phyloP scores from a whole-genome alignment of 192 early-diverging fungal species.

The Mortierella antarctica region DNA sequence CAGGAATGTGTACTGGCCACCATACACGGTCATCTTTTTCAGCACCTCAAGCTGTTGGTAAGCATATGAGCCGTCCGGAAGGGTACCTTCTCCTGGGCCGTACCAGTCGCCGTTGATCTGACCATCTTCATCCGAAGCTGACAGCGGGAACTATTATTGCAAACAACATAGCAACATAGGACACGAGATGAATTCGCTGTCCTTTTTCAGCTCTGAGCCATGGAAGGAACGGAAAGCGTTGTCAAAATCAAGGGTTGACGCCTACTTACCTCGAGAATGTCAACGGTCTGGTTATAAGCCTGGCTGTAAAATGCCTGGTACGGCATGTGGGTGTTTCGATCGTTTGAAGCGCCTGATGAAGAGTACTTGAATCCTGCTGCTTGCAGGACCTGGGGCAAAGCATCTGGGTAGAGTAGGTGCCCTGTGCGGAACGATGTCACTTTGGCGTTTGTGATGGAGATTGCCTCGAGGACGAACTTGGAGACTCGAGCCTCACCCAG shows the following conservation, averaged over 20 bases:
- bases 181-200: too few relatives aligned
- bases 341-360: conserved; percentile 23
- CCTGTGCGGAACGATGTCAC: conserved; percentile 33
- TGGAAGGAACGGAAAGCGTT: too few relatives aligned
- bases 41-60: conserved; percentile 19
- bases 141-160: conserved; percentile 17
- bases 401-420: conserved; percentile 31
- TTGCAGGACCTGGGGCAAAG: conserved; percentile 17
- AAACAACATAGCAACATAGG: too few relatives aligned
- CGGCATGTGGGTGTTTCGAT: conserved; percentile 25
- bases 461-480: conserved; percentile 34
- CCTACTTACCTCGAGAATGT: conserved; percentile 13
- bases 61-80: conserved; percentile 21
- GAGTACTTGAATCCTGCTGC: conserved; percentile 25
- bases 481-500: conserved; percentile 29
- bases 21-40: conserved; percentile 34
- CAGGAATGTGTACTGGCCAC: conserved; percentile 36
- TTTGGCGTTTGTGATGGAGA: conserved; percentile 12
- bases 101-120: conserved; percentile 32
- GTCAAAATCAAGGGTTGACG: too few relatives aligned
- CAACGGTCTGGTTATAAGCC: conserved; percentile 20
- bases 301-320: conserved; percentile 31
- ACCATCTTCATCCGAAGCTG: conserved; percentile 36
- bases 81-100: conserved; percentile 2
- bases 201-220: too few relatives aligned